These are phyloP conservation scores for Calonectria crousiana DNA, from an alignment of 2,329 filamentous ascomycete species.

Conservation along the genomic window DNA sequence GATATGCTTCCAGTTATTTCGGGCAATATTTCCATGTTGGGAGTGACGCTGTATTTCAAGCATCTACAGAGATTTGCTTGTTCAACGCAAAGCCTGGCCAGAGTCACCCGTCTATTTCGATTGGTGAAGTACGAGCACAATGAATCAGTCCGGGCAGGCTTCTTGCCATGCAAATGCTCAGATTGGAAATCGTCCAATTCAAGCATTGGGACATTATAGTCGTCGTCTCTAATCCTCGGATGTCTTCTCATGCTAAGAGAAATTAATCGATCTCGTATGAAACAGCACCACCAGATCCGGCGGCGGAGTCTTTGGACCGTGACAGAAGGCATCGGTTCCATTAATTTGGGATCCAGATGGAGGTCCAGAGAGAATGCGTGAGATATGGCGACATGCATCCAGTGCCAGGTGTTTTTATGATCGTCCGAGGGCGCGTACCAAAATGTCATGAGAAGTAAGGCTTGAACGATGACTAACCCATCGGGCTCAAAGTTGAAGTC, in stretches of 20 bases:
- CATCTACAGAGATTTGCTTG: constrained; percentile 89
- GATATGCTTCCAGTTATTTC: constrained; percentile 87
- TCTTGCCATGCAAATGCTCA: neutral
- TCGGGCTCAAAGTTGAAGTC: constrained; percentile 95
- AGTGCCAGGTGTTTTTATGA: constrained; percentile 97
- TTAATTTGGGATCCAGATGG: constrained; percentile 78
- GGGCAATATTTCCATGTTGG: constrained; percentile 71
- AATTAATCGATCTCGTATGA: constrained; percentile 91
- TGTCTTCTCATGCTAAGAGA: constrained; percentile 92
- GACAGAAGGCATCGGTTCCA: constrained; percentile 52
- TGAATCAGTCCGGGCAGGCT: neutral
- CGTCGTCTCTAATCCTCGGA: constrained; percentile 89
- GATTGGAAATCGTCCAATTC: constrained; percentile 83
- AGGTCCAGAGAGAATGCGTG: constrained; percentile 92
- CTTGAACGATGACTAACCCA: constrained; percentile 88
- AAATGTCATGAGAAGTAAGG: constrained; percentile 90
- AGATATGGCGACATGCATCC: constrained; percentile 95
- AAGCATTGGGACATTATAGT: constrained; percentile 92
- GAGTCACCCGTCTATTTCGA: constrained; percentile 54
- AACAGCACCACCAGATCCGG: constrained; percentile 96
- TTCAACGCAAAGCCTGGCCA: constrained; percentile 89
- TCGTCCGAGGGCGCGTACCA: constrained; percentile 97
- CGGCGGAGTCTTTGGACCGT: constrained; percentile 88
- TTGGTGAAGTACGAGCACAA: constrained; percentile 13
- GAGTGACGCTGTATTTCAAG: constrained; percentile 71